Conservation (phyloP, 805 yeast species). For the Ogataea paradorogensis region DNA sequence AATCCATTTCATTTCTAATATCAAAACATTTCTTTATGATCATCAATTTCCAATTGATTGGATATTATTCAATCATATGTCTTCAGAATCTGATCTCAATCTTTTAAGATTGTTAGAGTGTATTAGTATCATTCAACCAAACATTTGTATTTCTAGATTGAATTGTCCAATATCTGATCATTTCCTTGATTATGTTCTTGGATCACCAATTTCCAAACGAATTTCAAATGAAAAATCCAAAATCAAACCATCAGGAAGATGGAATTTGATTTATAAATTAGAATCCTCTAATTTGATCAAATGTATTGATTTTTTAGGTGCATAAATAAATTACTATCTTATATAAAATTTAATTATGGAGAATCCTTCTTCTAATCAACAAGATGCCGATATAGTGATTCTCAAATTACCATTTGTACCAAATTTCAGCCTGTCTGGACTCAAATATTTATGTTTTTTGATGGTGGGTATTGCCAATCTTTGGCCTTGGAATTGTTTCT, state of each 20-base stretch:
- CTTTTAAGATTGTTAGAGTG: constrained; percentile 23
- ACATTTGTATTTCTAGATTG: constrained; percentile 15
- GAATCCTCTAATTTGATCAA: background rate
- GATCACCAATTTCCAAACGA: constrained; percentile 22
- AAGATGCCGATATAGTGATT: constrained; percentile 9
- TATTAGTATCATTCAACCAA: constrained; percentile 22
- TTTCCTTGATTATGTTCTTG: constrained; percentile 17
- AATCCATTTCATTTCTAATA: constrained; percentile 5
- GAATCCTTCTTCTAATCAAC: background rate
- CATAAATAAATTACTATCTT: constrained; percentile 1
- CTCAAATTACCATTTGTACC: constrained; percentile 16
- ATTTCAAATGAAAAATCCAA: constrained; percentile 2
- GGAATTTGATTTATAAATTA: constrained; percentile 22
- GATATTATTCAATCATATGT: constrained; percentile 21
- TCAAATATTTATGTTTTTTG: constrained; percentile 58
- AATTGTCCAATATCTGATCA: constrained; percentile 8
- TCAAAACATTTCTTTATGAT: constrained; percentile 2
- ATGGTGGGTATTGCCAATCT: constrained; percentile 73
- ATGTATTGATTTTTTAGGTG: constrained; percentile 11
- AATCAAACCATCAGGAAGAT: constrained; percentile 19
- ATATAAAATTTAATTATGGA: no score
- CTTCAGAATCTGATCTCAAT: constrained; percentile 10
- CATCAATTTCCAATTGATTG: constrained; percentile 13
- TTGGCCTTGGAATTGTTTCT: constrained; percentile 97
- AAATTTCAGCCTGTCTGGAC: constrained; percentile 19